Evolutionary conservation across 2,329 filamentous ascomycete species (phyloP), one percentile per base, ranked within the genome.

Genomic region (Truncatella angustata): DNA sequence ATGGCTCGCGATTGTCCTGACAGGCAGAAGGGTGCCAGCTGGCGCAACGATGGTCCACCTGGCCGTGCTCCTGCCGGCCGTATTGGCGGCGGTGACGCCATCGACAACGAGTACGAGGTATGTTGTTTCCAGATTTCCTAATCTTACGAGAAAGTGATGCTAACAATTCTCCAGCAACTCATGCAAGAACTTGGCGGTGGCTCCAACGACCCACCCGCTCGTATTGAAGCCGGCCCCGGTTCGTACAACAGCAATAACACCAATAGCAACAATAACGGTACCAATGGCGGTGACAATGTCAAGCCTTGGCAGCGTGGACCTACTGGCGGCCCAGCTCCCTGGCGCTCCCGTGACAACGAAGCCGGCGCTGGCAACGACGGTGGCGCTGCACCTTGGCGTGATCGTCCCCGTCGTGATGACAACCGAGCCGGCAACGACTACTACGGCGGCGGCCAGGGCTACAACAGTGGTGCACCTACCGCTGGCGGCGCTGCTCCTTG

Each of bases 1-100:
- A 97, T 99, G 91, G 94, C 92, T 61, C 87, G 93, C 63, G 94
- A 99, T 74, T 99, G 94, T 82, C 91, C 93, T 42, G 94, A 99
- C 66, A 82, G 94, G 68, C 90, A 94, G 76, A 86, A 90, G 67
- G 94, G 94, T 63, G 85, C 87, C 42, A 92, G 89, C 70, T 97
- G 91, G 90, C 91, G 94, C 64, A 96, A 96, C 66, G 85, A 89
- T 49, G 72, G 71, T 9, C 75, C 72, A 56, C 70, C 74, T 60
- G 71, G 72, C 46, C 73, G 76, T 54, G 76, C 80, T 62, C 18
- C 47, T 42, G 82, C 82, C 69, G 86, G 84, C 63, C 82, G 80
- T 57, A 83, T 91, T 66, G 88, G 87, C 56, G 80, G 81, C 61
- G 90, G 88, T 57, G 91, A 96, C 78, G 89, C 87, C 59, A 89